These are phyloP conservation scores for Elsinoe perseae DNA, from an alignment of 2,329 filamentous ascomycete genomes.

Conservation along the genomic window DNA sequence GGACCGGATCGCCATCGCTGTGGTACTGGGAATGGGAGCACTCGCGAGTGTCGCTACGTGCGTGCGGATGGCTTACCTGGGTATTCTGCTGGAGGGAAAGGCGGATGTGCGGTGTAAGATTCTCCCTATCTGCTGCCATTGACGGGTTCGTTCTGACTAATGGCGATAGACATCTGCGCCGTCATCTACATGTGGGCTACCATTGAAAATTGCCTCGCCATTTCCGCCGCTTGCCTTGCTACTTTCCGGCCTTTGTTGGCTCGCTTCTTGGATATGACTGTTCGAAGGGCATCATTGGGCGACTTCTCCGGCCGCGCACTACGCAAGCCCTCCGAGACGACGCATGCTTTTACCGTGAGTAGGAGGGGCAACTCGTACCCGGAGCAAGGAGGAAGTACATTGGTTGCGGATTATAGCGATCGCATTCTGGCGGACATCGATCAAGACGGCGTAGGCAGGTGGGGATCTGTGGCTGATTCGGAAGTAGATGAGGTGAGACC, in stretches of 20 bases:
- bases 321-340: slow-evolving; percentile 12
- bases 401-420: neutral
- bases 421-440: slow-evolving; percentile 1
- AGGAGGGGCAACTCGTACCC: neutral
- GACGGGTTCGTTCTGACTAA: neutral
- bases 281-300: neutral
- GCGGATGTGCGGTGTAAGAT: slow-evolving; percentile 9
- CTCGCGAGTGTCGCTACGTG: slow-evolving; percentile 7
- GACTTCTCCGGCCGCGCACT: neutral
- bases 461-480: neutral
- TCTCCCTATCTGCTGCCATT: neutral
- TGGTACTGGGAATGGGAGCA: slow-evolving; percentile 7
- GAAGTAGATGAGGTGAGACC: neutral
- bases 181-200: slow-evolving; percentile 12
- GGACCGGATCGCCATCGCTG: slow-evolving; percentile 2
- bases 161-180: neutral
- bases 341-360: slow-evolving; percentile 2
- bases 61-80: slow-evolving; percentile 7
- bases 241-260: slow-evolving; percentile 6
- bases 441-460: neutral
- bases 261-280: neutral
- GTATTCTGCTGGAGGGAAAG: slow-evolving; percentile 1
- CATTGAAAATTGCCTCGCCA: slow-evolving; percentile 9
- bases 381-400: neutral
- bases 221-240: neutral